Conservation (phyloP, 805 yeast genomes). For the Tetrapisispora nanseiensis region DNA sequence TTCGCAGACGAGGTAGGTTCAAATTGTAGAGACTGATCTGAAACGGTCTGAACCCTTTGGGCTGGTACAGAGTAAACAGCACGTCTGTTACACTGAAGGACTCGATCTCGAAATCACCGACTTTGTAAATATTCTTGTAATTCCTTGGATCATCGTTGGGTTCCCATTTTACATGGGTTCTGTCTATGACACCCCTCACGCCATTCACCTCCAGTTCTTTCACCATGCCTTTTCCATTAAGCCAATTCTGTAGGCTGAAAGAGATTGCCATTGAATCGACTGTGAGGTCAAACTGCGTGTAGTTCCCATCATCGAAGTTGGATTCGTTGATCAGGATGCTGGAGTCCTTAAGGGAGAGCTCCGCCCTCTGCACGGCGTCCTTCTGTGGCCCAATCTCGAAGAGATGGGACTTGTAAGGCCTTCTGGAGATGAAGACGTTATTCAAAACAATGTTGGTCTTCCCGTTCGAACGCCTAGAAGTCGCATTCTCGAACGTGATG, state of each 20-base stretch:
- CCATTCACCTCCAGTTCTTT: slow-evolving; percentile 76
- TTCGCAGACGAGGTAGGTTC: slow-evolving; percentile 67
- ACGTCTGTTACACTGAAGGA: slow-evolving; percentile 77
- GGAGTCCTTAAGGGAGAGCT: slow-evolving; percentile 25
- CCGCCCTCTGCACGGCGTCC: slow-evolving; percentile 55
- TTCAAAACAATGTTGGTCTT: slow-evolving; percentile 55
- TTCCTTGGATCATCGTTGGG: slow-evolving; percentile 75
- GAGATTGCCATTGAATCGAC: slow-evolving; percentile 78
- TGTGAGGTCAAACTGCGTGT: slow-evolving; percentile 88
- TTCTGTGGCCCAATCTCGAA: slow-evolving; percentile 67
- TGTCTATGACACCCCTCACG: slow-evolving; percentile 82
- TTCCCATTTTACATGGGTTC: slow-evolving; percentile 79
- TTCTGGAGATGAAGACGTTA: slow-evolving; percentile 73
- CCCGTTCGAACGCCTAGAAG: slow-evolving; percentile 82
- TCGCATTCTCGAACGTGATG: slow-evolving; percentile 86
- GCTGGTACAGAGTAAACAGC: slow-evolving; percentile 72
- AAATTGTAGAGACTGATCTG: slow-evolving; percentile 82
- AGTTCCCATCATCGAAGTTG: slow-evolving; percentile 76
- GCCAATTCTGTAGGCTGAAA: slow-evolving; percentile 75
- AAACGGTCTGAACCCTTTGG: slow-evolving; percentile 71
- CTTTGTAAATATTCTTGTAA: slow-evolving; percentile 59
- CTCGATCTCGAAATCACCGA: slow-evolving; percentile 91
- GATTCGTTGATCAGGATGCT: slow-evolving; percentile 29
- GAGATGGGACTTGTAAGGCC: slow-evolving; percentile 48
- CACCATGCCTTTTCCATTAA: slow-evolving; percentile 80